Conservation (phyloP, 805 yeast species). For the Suhomyces tanzawaensis region DNA sequence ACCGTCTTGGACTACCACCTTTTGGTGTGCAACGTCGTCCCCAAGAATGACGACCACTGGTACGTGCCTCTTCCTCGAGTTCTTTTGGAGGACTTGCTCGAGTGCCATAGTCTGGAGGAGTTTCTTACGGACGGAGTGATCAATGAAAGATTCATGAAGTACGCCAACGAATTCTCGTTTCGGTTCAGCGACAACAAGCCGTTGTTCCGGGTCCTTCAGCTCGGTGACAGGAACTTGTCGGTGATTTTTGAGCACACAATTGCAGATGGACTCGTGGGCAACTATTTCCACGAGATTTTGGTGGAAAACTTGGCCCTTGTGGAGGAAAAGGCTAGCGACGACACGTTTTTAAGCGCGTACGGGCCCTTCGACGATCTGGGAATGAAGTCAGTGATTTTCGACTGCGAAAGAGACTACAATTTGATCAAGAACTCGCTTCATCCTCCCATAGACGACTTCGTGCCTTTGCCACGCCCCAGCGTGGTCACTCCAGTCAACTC, state of each 20-base stretch:
- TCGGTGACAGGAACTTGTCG: slow-evolving; percentile 21
- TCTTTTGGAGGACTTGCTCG: slow-evolving; percentile 26
- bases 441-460: slow-evolving; percentile 32
- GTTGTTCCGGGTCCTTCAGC: slow-evolving; percentile 26
- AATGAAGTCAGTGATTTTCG: slow-evolving; percentile 19
- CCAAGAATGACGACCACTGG: slow-evolving; percentile 12
- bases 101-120: slow-evolving; percentile 10
- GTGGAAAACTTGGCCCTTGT: slow-evolving; percentile 25
- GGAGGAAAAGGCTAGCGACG: slow-evolving; percentile 7
- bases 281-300: slow-evolving; percentile 33
- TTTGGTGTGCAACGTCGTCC: slow-evolving; percentile 30
- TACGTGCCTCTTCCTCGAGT: slow-evolving; percentile 25
- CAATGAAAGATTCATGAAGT: slow-evolving; percentile 30
- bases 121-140: slow-evolving; percentile 16
- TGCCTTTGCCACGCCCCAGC: slow-evolving; percentile 11
- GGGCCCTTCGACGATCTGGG: slow-evolving; percentile 5
- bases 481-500: slow-evolving; percentile 6
- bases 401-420: slow-evolving; percentile 17
- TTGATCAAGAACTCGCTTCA: slow-evolving; percentile 28
- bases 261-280: slow-evolving; percentile 38
- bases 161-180: slow-evolving; percentile 19
- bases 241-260: slow-evolving; percentile 37
- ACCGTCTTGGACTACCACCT: slow-evolving; percentile 34
- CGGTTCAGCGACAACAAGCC: slow-evolving; percentile 23
- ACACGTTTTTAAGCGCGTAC: slow-evolving; percentile 10